A percentile compares a stretch with the other conserved stretches of the same genome.
Conservation (phyloP, 2,329 filamentous ascomycete genomes). For the Pleomassaria siparia region DNA sequence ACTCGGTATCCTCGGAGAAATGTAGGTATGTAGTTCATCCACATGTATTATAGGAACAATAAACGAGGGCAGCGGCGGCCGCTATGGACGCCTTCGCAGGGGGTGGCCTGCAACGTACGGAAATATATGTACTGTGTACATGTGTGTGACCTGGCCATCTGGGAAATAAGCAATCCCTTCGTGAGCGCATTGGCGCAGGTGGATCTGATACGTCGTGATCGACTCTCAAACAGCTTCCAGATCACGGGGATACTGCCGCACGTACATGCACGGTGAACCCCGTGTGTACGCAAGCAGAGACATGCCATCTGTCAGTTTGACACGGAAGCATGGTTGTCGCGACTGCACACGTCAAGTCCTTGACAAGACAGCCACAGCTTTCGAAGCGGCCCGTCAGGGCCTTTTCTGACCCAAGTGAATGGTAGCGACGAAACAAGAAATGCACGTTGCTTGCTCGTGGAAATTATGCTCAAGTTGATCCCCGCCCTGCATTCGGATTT, state of each 20-base stretch:
- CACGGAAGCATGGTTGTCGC: background rate
- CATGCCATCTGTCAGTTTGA: background rate
- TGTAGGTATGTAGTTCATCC: background rate
- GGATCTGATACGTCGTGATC: constrained; percentile 13
- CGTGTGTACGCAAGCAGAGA: background rate
- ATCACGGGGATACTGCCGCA: background rate
- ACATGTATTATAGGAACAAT: background rate
- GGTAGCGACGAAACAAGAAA: constrained; percentile 7
- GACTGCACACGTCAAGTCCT: background rate
- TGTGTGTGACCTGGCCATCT: background rate
- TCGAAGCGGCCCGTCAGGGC: background rate
- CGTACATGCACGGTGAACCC: background rate
- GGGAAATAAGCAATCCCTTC: background rate
- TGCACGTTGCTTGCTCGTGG: constrained; percentile 2
- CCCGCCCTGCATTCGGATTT: background rate
- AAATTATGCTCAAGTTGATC: constrained; percentile 3
- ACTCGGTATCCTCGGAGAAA: too few relatives aligned
- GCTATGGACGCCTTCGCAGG: background rate
- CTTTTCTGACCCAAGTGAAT: background rate
- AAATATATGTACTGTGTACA: background rate
- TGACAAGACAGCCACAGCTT: background rate
- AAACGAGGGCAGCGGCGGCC: background rate
- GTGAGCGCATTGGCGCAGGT: constrained; percentile 1
- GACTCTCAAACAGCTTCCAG: constrained; percentile 12
- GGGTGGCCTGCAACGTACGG: background rate